Base-by-base conservation (phyloP, 2,329 filamentous ascomycete species). In the Monosporascus sp. region DNA sequence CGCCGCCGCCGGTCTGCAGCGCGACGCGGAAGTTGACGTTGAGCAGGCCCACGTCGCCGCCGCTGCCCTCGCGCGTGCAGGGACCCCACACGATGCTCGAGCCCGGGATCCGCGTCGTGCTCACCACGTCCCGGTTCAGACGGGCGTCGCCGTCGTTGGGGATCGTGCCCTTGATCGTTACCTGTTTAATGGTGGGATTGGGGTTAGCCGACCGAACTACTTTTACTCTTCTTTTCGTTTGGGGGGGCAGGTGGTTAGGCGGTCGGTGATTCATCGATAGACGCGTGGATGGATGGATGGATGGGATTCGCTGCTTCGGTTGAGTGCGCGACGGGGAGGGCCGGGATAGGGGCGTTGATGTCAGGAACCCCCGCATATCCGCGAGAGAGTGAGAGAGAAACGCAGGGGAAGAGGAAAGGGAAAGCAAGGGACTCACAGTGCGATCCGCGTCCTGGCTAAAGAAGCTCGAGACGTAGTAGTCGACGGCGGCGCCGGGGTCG, bases 21-120 rank as follows among this genome's bases (percentile, higher is more conserved):
- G 67, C 69, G 49, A 69, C 66, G 53, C 71, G 67, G 64, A 73
- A 73, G 63, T 73, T 72, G 66, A 74, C 66, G 58, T 74, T 72
- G 41, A 73, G 61, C 48, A 72, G 66, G 22, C 71, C 71, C 37
- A 70, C 64, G 58, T 60, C 63, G 37, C 70, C 70, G 49, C 63
- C 59, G 44, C 59, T 48, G 49, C 55, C 57, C 20, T 16, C 43
- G 22, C 24, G 24, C 8, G 64, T 66, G 64, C 72, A 73, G 11
- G 64, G 61, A 22, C 70, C 72, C 68, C 70, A 74, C 14, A 65
- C 66, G 48, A 66, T 60, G 43, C 51, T 52, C 49, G 27, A 51
- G 19, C 60, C 62, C 8, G 60, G 59, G 41, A 65, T 64, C 26
- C 62, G 56, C 51, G 59, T 60, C 55, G 62, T 65, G 26, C 69